Evolutionary conservation across 805 yeast species (phyloP).

Genomic region (Phaffomyces thermotolerans): DNA sequence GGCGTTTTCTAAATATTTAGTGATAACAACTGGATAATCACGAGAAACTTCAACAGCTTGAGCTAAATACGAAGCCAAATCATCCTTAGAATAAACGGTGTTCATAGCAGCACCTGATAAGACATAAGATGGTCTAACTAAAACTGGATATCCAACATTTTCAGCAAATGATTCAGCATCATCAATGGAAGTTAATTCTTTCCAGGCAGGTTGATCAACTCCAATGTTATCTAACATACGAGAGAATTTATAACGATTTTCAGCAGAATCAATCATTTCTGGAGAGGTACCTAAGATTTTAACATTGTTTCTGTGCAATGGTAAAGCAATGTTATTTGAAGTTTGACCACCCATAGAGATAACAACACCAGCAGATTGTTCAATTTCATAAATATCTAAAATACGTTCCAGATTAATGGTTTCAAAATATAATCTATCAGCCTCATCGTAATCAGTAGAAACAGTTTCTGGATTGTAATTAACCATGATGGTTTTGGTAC

Average conservation of each 20-base stretch:
- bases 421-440: slow-evolving; percentile 93
- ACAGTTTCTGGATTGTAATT: slow-evolving; percentile 99
- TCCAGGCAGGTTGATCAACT: slow-evolving; percentile 99
- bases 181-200: slow-evolving; percentile 84
- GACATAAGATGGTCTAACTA: slow-evolving; percentile 96
- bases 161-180: slow-evolving; percentile 94
- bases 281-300: slow-evolving; percentile 96
- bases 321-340: slow-evolving; percentile 90
- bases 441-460: slow-evolving; percentile 98
- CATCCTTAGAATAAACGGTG: slow-evolving; percentile 86
- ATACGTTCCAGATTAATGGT: slow-evolving; percentile 91
- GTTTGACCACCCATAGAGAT: slow-evolving; percentile 99
- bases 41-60: slow-evolving; percentile 98
- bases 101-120: slow-evolving; percentile 99
- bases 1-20: slow-evolving; percentile 94
- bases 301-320: slow-evolving; percentile 88
- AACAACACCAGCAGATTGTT: slow-evolving; percentile 84
- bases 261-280: slow-evolving; percentile 97
- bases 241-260: slow-evolving; percentile 94
- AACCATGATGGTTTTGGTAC: slow-evolving; percentile 89
- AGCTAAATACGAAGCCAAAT: slow-evolving; percentile 75
- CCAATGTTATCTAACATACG: slow-evolving; percentile 95
- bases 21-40: slow-evolving; percentile 95
- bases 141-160: slow-evolving; percentile 85
- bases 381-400: slow-evolving; percentile 88